Evolutionary conservation across 257 asterid genomes (phyloP), one percentile per base, ranked within the genome.

Genomic region (Ophiorrhiza pumila): DNA sequence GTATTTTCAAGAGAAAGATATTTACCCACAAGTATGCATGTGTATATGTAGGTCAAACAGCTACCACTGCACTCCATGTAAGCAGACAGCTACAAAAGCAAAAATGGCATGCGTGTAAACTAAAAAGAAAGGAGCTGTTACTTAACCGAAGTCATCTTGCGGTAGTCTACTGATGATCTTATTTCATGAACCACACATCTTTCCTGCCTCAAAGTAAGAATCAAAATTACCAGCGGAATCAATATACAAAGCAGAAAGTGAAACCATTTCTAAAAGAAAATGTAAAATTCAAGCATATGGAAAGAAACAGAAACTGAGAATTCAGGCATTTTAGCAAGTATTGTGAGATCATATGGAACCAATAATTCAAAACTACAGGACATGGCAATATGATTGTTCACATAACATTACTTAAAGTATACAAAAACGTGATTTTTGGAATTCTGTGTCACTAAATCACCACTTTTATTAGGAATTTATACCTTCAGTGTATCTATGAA

Each of bases 401-500:
- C 17, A 53, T 42, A 32, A 14, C 39, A 31, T 5, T 9, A 35
- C 39, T 52, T 46, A n/a, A n/a, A n/a, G n/a, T 46, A 10, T 41
- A 31, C 41, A 12, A 23, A 74, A 17, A 27, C 17, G 14, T 5
- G 2, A 9, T 18, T 37, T 23, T 15, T 2, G 46, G 64, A 2
- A 25, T 17, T 64, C 27, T 25, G 46, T 57, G 55, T 67, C 41
- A 31, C n/a, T 58, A 20, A 20, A 68, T 50, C 4, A 20, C 15
- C 2, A 2, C 5, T 7, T 1, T 9, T 59, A 31, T 43, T 52
- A 50, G 45, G 23, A 45, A 42, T 65, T 14, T 22, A 49, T 80
- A 93, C 98, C 96, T 93, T 91, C 71, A 93, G 56, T 74, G 94
- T 83, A 70, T 90, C 90, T 75, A 93, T 91, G 74, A 89, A 93